Evolutionary conservation across 2,329 filamentous ascomycete genomes (phyloP), one percentile per base, ranked within the genome.

Genomic region (Elsinoe australis): DNA sequence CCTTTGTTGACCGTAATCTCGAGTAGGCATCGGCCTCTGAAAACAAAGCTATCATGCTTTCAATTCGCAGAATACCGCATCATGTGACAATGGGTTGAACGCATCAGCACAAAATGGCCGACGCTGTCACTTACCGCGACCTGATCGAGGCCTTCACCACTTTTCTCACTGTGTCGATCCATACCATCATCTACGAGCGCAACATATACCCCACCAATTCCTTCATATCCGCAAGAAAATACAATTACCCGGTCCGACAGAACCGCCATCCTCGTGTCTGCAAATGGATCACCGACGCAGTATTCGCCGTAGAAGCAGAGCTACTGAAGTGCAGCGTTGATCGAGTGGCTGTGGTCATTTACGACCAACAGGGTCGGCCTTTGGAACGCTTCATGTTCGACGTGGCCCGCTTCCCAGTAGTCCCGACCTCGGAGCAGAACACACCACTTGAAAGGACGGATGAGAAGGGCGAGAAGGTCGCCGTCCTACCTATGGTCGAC

Each of bases 211-310:
- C 89, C 0, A 66, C 70, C 41, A 68, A 78, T 21, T 86, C 87
- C 28, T 95, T 95, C 68, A 76, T 90, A 50, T 79, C 83, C 33
- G 78, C 83, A 31, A 79, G 83, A 54, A 87, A 86, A 58, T 89
- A 89, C 72, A 88, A 90, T 67, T 81, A 87, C 51, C 77, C 87
- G 22, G 83, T 94, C 36, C 83, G 85, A 58, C 88, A 95, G 63
- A 90, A 80, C 52, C 83, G 88, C 50, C 88, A 95, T 65, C 87
- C 89, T 0, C 78, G 79, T 57, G 84, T 95, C 54, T 94, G 87
- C 72, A 71, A 79, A 58, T 95, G 89, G 85, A 80, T 95, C 65
- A 78, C 75, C 61, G 85, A 92, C 63, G 87, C 88, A 55, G 78
- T 92, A 33, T 71, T 80, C 53, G 83, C 87, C 28, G 77, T 88